Conservation (phyloP, 805 yeast genomes). For the Crinitomyces ghanaensis region DNA sequence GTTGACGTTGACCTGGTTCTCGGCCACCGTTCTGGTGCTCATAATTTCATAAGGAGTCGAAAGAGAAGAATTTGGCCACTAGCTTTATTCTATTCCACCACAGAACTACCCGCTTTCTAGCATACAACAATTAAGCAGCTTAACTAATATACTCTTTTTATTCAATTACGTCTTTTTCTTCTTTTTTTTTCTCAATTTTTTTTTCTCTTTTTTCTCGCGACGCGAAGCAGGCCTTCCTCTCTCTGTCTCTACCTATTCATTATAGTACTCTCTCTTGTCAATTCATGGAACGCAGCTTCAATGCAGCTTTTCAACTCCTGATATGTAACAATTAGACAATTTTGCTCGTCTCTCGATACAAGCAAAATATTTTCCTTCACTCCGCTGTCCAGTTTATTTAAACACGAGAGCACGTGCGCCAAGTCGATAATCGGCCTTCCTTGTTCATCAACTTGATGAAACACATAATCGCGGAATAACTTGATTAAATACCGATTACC, state of each 20-base stretch:
- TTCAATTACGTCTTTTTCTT: constrained; percentile 7
- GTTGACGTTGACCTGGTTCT: no score
- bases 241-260: not conserved
- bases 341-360: constrained; percentile 75
- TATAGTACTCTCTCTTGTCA: constrained; percentile 29
- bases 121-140: not conserved
- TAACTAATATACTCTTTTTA: not conserved
- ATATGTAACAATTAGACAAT: constrained; percentile 73
- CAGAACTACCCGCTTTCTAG: no score
- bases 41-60: no score
- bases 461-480: constrained; percentile 72
- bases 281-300: constrained; percentile 53
- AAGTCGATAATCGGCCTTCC: constrained; percentile 75
- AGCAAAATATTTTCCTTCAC: constrained; percentile 71
- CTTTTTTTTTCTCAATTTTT: no score
- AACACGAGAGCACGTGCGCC: constrained; percentile 62
- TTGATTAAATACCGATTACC: constrained; percentile 65
- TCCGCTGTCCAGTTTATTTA: constrained; percentile 90
- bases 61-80: no score
- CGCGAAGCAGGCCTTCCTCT: no score
- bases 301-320: constrained; percentile 64
- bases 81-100: no score
- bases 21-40: no score
- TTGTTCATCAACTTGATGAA: constrained; percentile 67
- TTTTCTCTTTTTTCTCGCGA: no score